Percentiles rank a stretch among this genome's conserved stretches.
These are phyloP conservation scores for Metschnikowia baotianmanensis DNA, from an alignment of 805 yeast species.

Conservation along the genomic window DNA sequence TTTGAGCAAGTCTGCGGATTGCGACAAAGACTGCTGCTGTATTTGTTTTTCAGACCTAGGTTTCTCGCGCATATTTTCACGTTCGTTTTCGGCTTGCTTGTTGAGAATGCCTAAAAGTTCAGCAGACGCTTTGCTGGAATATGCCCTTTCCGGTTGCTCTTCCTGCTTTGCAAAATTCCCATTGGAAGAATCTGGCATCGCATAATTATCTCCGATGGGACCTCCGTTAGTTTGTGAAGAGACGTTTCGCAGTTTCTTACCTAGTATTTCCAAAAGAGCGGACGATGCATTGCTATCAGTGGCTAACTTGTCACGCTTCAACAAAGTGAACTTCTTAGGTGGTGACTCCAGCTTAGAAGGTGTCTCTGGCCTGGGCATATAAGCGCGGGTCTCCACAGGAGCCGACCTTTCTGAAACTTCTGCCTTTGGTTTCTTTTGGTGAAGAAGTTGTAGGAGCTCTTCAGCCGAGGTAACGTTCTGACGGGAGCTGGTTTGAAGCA, in stretches of 20 bases:
- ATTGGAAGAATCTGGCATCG: too few species aligned
- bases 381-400: neutral
- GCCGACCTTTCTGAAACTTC: neutral
- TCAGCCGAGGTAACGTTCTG: slow-evolving; percentile 5
- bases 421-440: slow-evolving; percentile 5
- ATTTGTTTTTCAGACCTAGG: neutral
- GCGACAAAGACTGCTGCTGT: neutral
- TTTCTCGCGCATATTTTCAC: too few species aligned
- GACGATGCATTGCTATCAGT: slow-evolving; percentile 14
- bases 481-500: neutral
- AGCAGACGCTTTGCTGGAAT: slow-evolving; percentile 7
- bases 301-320: slow-evolving; percentile 15
- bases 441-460: slow-evolving; percentile 13
- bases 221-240: slow-evolving; percentile 11
- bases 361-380: neutral
- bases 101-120: slow-evolving; percentile 12
- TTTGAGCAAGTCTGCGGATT: slow-evolving; percentile 8
- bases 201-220: slow-evolving; percentile 16
- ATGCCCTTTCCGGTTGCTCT: neutral
- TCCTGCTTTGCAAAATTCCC: too few species aligned
- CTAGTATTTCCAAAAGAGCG: slow-evolving; percentile 17
- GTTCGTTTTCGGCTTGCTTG: neutral
- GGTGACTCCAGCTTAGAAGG: slow-evolving; percentile 11
- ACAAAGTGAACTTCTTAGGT: slow-evolving; percentile 16
- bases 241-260: slow-evolving; percentile 11